Conservation (phyloP, 2,329 filamentous ascomycete species). For the Aspergillus novofumigatus region DNA sequence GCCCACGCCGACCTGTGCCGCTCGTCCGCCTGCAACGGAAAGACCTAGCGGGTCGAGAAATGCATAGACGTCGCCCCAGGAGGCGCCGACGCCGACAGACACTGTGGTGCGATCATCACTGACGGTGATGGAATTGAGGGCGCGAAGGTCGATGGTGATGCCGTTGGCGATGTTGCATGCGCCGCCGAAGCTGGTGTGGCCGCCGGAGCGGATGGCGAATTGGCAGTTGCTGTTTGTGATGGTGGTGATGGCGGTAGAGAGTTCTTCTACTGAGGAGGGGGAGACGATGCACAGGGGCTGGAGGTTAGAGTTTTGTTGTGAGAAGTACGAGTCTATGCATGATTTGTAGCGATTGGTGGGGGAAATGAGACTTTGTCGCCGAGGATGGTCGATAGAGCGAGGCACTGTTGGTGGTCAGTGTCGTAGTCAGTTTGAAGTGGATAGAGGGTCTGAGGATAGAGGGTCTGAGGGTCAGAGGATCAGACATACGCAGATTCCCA, state of each 20-base stretch:
- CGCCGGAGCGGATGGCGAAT: slow-evolving; percentile 15
- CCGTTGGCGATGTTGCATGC: slow-evolving; percentile 11
- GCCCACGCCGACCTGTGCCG: slow-evolving; percentile 18
- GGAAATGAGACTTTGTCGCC: slow-evolving; percentile 5
- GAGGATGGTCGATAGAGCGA: neutral
- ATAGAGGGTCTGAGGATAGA: too few relatives aligned
- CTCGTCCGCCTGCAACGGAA: slow-evolving; percentile 17
- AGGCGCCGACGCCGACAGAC: neutral
- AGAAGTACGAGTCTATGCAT: slow-evolving; percentile 11
- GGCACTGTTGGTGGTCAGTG: neutral
- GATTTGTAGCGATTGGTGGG: slow-evolving; percentile 1
- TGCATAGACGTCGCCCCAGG: slow-evolving; percentile 6
- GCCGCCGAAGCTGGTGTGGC: slow-evolving; percentile 7
- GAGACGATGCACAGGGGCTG: slow-evolving; percentile 19
- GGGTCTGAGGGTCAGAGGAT: neutral
- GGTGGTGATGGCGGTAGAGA: slow-evolving; percentile 12
- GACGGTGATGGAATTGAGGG: slow-evolving; percentile 1
- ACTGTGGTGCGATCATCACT: neutral
- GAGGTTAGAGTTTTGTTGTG: slow-evolving; percentile 9
- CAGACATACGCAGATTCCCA: neutral
- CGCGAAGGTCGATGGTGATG: slow-evolving; percentile 12
- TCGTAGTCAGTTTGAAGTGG: too few relatives aligned
- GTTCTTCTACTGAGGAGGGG: slow-evolving; percentile 15
- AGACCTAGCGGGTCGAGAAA: slow-evolving; percentile 10
- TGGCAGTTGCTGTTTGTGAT: slow-evolving; percentile 6